Evolutionary conservation across 805 yeast species (phyloP).

Genomic region (Metschnikowia proteae): DNA sequence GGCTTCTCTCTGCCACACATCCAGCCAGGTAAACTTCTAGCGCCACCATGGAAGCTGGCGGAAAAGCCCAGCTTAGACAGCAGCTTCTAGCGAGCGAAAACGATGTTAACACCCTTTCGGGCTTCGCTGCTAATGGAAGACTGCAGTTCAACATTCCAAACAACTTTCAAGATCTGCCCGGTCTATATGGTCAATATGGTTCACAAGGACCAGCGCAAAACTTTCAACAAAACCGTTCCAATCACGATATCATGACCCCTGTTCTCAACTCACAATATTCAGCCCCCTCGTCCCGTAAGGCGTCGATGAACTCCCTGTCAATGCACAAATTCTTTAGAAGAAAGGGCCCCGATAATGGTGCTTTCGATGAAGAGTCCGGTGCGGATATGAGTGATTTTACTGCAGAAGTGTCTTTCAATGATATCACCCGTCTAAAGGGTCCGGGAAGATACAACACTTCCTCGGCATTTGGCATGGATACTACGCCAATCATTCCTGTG

Average conservation of each 20-base stretch:
- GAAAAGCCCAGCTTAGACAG: conserved; percentile 28
- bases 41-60: conserved; percentile 10
- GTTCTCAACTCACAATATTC: conserved; percentile 10
- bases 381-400: conserved; percentile 34
- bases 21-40: not conserved
- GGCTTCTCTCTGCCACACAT: not conserved
- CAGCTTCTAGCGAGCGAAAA: conserved; percentile 32
- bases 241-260: conserved; percentile 29
- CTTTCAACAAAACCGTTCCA: conserved; percentile 11
- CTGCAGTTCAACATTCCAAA: conserved; percentile 9
- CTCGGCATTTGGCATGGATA: conserved; percentile 38
- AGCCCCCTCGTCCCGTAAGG: conserved; percentile 25
- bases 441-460: conserved; percentile 54
- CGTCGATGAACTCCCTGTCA: conserved; percentile 35
- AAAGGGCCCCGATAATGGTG: conserved; percentile 25
- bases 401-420: conserved; percentile 54
- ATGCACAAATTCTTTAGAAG: conserved; percentile 43
- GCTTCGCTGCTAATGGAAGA: conserved; percentile 14
- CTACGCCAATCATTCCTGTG: conserved; percentile 77
- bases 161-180: conserved; percentile 4
- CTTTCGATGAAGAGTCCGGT: conserved; percentile 37
- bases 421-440: conserved; percentile 59
- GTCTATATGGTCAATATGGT: conserved; percentile 5
- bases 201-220: not conserved
- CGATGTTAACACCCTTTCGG: conserved; percentile 22